Percentiles rank a stretch among this genome's conserved stretches.
phyloP scores from a whole-genome alignment of 1,139 yeast genomes.

The Suhomyces coccinellae region DNA sequence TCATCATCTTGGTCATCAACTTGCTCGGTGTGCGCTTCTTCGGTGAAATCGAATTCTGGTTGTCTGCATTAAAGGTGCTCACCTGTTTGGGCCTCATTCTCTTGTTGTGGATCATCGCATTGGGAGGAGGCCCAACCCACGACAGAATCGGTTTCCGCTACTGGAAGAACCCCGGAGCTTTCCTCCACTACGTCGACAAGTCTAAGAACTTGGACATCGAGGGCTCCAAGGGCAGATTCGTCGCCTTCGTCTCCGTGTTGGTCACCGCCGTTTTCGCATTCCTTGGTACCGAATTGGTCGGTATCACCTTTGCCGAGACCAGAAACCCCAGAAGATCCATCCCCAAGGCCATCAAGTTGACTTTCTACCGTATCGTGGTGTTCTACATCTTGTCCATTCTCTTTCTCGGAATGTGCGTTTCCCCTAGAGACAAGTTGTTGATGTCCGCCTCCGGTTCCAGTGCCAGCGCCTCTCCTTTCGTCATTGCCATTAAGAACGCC shows the following conservation, averaged over 20 bases:
- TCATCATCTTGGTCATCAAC: conserved; percentile 38
- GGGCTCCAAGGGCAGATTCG: conserved; percentile 56
- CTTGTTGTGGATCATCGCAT: conserved; percentile 48
- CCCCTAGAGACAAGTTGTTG: conserved; percentile 62
- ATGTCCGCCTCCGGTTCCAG: conserved; percentile 43
- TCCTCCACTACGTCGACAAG: conserved; percentile 44
- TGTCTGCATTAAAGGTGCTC: conserved; percentile 56
- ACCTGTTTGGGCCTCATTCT: conserved; percentile 57
- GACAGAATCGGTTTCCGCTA: conserved; percentile 66
- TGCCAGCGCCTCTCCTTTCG: conserved; percentile 80
- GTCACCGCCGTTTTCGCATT: conserved; percentile 77
- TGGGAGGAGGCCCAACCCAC: conserved; percentile 61
- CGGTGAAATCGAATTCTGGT: conserved; percentile 73
- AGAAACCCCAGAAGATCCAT: conserved; percentile 72
- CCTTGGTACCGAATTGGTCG: conserved; percentile 70
- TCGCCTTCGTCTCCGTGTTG: conserved; percentile 63
- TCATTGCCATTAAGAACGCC: conserved; percentile 50
- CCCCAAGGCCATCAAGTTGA: conserved; percentile 74
- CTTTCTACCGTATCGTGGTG: conserved; percentile 72
- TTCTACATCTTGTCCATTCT: conserved; percentile 69
- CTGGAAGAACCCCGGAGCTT: conserved; percentile 67
- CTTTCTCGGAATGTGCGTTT: conserved; percentile 73
- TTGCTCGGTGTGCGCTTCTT: conserved; percentile 45
- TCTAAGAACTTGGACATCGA: conserved; percentile 27
- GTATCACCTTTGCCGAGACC: conserved; percentile 76